Percentiles rank a stretch among this genome's conserved stretches.
Evolutionary conservation across 139 green algal species (phyloP).

Genomic region (Picochlorum sp.): DNA sequence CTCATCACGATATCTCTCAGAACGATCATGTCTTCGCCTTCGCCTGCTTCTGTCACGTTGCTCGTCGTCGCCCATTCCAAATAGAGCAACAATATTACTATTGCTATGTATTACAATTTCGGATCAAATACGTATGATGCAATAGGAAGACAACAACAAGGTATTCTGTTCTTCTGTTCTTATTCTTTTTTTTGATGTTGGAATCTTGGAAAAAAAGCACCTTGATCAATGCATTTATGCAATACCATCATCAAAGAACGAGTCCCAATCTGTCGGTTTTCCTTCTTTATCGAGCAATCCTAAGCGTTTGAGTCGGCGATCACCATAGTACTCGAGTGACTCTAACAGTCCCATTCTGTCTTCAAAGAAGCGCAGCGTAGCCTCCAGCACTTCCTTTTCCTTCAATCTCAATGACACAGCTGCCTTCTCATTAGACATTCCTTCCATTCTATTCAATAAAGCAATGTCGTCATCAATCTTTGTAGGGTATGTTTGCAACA

Average conservation of each 20-base stretch:
- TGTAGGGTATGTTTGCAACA: slow-evolving; percentile 46
- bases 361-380: slow-evolving; percentile 58
- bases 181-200: too few relatives aligned
- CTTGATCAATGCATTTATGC: slow-evolving; percentile 19
- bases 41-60: background rate
- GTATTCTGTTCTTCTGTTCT: too few relatives aligned
- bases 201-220: too few relatives aligned
- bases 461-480: slow-evolving; percentile 57
- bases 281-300: slow-evolving; percentile 76
- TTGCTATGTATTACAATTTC: background rate
- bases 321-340: slow-evolving; percentile 74
- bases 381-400: slow-evolving; percentile 70
- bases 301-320: slow-evolving; percentile 69
- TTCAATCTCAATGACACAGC: slow-evolving; percentile 57
- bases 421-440: slow-evolving; percentile 31
- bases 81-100: background rate
- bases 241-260: slow-evolving; percentile 59
- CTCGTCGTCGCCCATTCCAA: background rate
- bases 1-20: background rate
- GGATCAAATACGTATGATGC: background rate
- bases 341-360: slow-evolving; percentile 46
- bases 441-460: slow-evolving; percentile 17
- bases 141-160: too few relatives aligned
- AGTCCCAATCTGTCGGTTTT: slow-evolving; percentile 58
- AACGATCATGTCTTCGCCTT: slow-evolving; percentile 2